Conservation (phyloP, 164 flowering plant genomes). For the Euptelea pleiosperma region DNA sequence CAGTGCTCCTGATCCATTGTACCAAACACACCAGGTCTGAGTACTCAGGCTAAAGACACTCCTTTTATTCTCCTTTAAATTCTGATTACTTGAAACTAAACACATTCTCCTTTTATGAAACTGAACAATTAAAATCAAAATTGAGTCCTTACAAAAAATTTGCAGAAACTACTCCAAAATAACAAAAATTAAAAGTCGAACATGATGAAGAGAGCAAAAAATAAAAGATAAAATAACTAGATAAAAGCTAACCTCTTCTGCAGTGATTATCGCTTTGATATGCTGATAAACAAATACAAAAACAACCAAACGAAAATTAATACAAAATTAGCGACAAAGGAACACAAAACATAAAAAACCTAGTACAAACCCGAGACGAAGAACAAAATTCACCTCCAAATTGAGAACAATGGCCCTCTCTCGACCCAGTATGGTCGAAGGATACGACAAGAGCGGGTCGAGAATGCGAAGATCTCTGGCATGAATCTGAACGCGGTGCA, state of each 20-base stretch:
- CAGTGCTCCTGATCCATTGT: too few species aligned
- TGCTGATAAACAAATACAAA: slow-evolving; percentile 49
- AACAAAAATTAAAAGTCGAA: not conserved
- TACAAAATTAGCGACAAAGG: slow-evolving; percentile 1
- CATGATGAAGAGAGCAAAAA: not conserved
- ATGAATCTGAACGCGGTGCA: slow-evolving; percentile 85
- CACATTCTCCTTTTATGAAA: too few species aligned
- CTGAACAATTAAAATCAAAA: too few species aligned
- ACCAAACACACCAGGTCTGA: too few species aligned
- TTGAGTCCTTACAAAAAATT: not conserved
- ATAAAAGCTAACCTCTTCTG: slow-evolving; percentile 70
- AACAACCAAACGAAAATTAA: not conserved
- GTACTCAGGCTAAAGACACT: too few species aligned
- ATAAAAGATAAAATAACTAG: not conserved
- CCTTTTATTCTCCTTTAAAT: too few species aligned
- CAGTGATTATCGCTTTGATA: slow-evolving; percentile 89
- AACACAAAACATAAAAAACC: not conserved
- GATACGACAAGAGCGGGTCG: slow-evolving; percentile 86
- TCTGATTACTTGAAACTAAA: too few species aligned
- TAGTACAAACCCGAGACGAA: not conserved
- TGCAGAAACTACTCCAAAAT: not conserved
- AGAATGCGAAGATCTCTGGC: slow-evolving; percentile 92
- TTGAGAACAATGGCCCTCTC: slow-evolving; percentile 85
- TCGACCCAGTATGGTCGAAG: slow-evolving; percentile 93
- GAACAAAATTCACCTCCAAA: slow-evolving; percentile 54